Evolutionary conservation across 129 eudicot genomes (phyloP).

Genomic region (Tagetes erecta): DNA sequence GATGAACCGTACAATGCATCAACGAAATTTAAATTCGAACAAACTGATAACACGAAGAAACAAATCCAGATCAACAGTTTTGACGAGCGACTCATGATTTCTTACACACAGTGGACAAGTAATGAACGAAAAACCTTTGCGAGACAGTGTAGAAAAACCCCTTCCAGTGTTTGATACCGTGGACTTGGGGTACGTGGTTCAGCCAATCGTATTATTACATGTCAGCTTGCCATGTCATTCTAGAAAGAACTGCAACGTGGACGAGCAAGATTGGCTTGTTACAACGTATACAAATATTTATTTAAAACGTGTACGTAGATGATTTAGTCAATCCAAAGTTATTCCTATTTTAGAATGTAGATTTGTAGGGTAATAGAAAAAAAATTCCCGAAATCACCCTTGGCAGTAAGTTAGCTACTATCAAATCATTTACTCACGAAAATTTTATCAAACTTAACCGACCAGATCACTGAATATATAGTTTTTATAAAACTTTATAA

Average conservation of each 20-base stretch:
- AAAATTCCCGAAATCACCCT: too few relatives aligned
- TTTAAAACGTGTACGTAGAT: conserved; percentile 8
- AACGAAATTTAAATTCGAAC: conserved; percentile 32
- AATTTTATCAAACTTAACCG: too few relatives aligned
- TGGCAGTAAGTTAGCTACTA: too few relatives aligned
- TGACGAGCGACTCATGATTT: conserved; percentile 26
- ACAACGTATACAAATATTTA: not conserved
- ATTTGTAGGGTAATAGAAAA: too few relatives aligned
- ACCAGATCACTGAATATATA: too few relatives aligned
- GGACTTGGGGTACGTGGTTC: conserved; percentile 41
- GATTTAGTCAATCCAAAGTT: conserved; percentile 3
- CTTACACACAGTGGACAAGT: conserved; percentile 24
- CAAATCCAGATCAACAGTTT: conserved; percentile 25
- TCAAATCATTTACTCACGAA: too few relatives aligned
- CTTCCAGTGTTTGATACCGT: conserved; percentile 19
- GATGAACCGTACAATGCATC: conserved; percentile 72
- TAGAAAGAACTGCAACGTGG: conserved; percentile 25
- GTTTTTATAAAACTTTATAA: too few relatives aligned
- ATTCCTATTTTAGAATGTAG: not conserved
- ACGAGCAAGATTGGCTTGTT: conserved; percentile 23
- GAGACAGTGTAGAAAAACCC: conserved; percentile 44
- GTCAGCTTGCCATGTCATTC: conserved; percentile 30
- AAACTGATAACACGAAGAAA: conserved; percentile 24
- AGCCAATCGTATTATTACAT: conserved; percentile 39
- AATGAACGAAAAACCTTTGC: conserved; percentile 13